These are phyloP conservation scores for Modicella reniformis DNA, from an alignment of 371 early-diverging fungal species.

Conservation along the genomic window DNA sequence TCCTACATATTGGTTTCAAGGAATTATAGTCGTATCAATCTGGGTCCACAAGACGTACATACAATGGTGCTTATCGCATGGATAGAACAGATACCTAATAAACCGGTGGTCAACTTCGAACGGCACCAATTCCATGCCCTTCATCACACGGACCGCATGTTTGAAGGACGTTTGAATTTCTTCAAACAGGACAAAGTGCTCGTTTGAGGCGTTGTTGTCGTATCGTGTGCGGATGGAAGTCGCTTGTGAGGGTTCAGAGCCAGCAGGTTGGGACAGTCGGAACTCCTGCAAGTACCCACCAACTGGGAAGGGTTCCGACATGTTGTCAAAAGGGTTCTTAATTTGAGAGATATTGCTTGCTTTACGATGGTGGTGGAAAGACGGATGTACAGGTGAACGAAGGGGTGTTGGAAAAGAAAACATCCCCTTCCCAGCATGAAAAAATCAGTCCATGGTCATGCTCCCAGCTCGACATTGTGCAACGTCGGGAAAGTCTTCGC, in stretches of 20 bases:
- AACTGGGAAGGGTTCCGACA: too few species aligned
- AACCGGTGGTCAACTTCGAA: background rate
- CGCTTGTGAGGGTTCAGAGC: background rate
- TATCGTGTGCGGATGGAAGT: background rate
- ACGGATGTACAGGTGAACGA: too few species aligned
- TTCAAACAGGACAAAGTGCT: background rate
- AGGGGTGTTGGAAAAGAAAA: too few species aligned
- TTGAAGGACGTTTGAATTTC: background rate
- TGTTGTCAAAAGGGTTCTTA: too few species aligned
- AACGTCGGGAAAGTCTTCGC: too few species aligned
- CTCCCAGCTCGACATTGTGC: too few species aligned
- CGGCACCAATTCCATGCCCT: background rate
- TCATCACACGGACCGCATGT: background rate
- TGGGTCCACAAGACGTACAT: background rate
- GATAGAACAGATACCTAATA: background rate
- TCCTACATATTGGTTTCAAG: background rate
- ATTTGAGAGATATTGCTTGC: too few species aligned
- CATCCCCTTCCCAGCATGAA: too few species aligned
- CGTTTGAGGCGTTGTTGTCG: background rate
- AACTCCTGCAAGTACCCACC: too few species aligned
- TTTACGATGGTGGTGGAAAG: too few species aligned
- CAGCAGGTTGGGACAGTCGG: background rate
- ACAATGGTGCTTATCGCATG: background rate
- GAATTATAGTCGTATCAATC: background rate
- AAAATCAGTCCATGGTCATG: too few species aligned